Evolutionary conservation across 1,284 basidiomycete genomes (phyloP), one percentile per base, ranked within the genome.

Genomic region (Cutaneotrichosporon sp.): DNA sequence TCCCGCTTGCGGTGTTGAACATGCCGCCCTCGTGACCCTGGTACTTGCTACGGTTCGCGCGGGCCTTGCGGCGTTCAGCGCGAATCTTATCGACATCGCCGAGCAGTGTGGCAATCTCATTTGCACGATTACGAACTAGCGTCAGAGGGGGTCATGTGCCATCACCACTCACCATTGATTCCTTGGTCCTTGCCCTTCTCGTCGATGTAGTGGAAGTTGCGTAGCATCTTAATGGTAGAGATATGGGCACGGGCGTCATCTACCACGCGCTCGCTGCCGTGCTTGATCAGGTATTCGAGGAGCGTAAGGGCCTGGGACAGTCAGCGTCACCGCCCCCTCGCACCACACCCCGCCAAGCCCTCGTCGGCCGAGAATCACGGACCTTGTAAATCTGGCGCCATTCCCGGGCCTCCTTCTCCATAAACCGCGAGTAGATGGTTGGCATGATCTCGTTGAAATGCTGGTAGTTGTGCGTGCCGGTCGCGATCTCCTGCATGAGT

Each of bases 361-460:
- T n/a, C n/a, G 29, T 9, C 29, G 22, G 9, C 9, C 29, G 26
- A 24, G 14, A 16, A 22, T 17, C 2, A 46, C 66, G 50, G 33
- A 85, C 90, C 81, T 99, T 99, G 83, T 99, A 99, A 60, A 99
- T 98, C 76, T 98, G 93, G 35, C 94, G 81, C 94, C 94, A 99
- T 71, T 99, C 91, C 26, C 87, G 80, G 0, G 96, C 96, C 75
- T 98, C 96, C 77, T 97, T 97, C 67, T 98, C 94, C 89, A 92
- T 92, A 75, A 91, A 91, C 24, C 89, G 84, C 4, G 86, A 81
- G 75, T 97, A 98, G 65, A 97, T 97, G 67, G 85, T 87, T 3
- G 96, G 94, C 92, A 99, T 97, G 70, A 98, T 92, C 78, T 99
- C 96, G 76, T 98, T 98, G 77, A 99, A 99, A 64, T 94, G 85